Evolutionary conservation across 768 basidiomycete species (phyloP), one percentile per base, ranked within the genome.

Genomic region (Tricholoma flavovirens): DNA sequence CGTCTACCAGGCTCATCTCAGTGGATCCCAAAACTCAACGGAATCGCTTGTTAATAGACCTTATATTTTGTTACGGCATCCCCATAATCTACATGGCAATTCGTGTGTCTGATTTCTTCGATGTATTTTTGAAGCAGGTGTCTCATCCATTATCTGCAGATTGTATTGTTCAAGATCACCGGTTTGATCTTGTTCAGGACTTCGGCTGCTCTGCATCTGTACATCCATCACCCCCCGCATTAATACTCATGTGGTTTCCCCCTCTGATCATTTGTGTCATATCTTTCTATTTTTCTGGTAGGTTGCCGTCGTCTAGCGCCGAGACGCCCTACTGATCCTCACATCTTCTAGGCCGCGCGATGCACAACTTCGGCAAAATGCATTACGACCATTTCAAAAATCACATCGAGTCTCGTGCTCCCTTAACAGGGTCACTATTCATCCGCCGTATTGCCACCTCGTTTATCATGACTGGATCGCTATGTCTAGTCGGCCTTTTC

Each of bases 161-260:
- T 62, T 71, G 74, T 53, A 63, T 86, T 49, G 75, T 77, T 24
- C 83, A 86, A 64, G 80, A 82, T 54, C 79, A 81, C 66, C 78
- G 86, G 54, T 88, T 83, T 71, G 77, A 83, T 64, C 76, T 88
- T 56, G 68, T 76, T 19, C 73, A 80, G 66, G 77, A 83, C 55
- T 69, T 80, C 45, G 86, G 86, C 0, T 87, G 85, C 61, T 66
- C 67, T 14, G 76, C 77, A 9, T 73, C 77, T 2, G 73, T 76
- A 22, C 77, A 80, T 49, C 71, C 73, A 35, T 77, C 80, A 2
- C 64, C 68, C 1, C 63, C 75, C 9, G 73, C 75, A 0, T 63
- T 81, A 51, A 59, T 74, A 17, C 57, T 82, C 36, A 72, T 80
- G 56, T 79, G 73, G 73, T 56, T 77, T 26, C 78, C 78, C 3